Evolutionary conservation across 2,329 filamentous ascomycete species (phyloP), one percentile per base, ranked within the genome.

Genomic region (Magnaporthiopsis rhizophila): DNA sequence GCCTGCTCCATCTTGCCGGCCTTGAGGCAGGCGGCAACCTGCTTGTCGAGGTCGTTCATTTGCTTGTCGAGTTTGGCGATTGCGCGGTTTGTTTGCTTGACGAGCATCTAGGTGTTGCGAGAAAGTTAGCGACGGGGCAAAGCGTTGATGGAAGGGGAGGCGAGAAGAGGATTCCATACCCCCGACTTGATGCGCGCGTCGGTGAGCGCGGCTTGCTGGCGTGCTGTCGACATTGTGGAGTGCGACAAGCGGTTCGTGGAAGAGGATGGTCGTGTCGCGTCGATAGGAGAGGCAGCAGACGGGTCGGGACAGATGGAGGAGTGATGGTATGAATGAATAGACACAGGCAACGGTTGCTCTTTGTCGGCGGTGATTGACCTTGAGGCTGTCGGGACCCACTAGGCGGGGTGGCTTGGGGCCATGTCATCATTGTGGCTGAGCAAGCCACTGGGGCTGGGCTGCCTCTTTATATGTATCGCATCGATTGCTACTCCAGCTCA

Each of bases 11-110:
- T 53, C 45, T 53, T 53, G 45, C 45, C 45, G 45, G 45, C 45
- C 18, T 53, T 53, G 45, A 53, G 45, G 45, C 45, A 53, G 28
- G 82, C 83, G 69, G 86, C 83, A 70, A 86, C 86, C 75, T 87
- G 84, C 74, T 86, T 86, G 76, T 85, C 83, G 65, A 86, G 77
- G 66, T 84, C 77, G 65, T 82, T 83, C 69, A 86, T 84, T 72
- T 86, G 82, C 75, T 86, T 86, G 65, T 80, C 78, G 24, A 84
- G 84, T 74, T 86, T 86, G 69, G 82, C 80, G 64, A 84, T 83
- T 70, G 86, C 84, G 69, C 83, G 83, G 50, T 84, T 82, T 67
- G 84, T 83, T 71, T 86, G 83, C 72, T 86, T 86, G 65, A 83
- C 84, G 74, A 86, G 83, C 75, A 87, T 86, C 80, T 82, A 62